Base-by-base conservation (phyloP, 257 asterid genomes). In the Ilex aquifolium region DNA sequence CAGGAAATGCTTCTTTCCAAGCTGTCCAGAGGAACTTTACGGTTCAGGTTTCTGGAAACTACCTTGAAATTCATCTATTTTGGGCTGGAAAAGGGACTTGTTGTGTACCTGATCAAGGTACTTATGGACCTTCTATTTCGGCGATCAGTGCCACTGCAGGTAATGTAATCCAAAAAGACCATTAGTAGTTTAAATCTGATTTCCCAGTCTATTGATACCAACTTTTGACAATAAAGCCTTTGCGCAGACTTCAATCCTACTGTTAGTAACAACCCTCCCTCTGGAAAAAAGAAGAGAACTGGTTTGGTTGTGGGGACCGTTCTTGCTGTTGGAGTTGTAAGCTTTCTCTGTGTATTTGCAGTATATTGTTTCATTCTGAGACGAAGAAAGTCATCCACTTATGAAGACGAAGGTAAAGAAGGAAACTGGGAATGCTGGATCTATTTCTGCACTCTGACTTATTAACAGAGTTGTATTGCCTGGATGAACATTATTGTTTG, bases 51-150 rank as follows among this genome's bases (percentile, higher is more conserved):
- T 57, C 82, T 32, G 88, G 78, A 61, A 91, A 91, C 67, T 73
- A 84, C 69, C 78, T 91, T 10, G 96, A 91, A 61, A 76, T 91
- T 57, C 97, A 91, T 80, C 79, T 90, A 46, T 80, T 85, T 63
- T 90, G 97, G 97, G 92, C 92, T 46, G 97, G 95, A 50, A 90
- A 82, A 76, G 96, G 97, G 67, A 85, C 97, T 59, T 88, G 91
- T 61, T 84, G 95, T 77, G 88, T 85, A 32, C 96, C 98, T 67
- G 5, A 4, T 42, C 94, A 56, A 55, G 87, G 90, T 60, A 58
- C 69, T 57, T 88, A 86, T 64, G 98, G 98, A 58, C 95, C 95
- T 59, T 64, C 80, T 12, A 80, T 88, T 67, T 81, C 95, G 44
- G 96, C 91, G 4, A 79, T 91, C 69, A 91, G 95, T 42, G 95